These are phyloP conservation scores for Cucurbitaria berberidis DNA, from an alignment of 2,329 filamentous ascomycete genomes.

Conservation along the genomic window DNA sequence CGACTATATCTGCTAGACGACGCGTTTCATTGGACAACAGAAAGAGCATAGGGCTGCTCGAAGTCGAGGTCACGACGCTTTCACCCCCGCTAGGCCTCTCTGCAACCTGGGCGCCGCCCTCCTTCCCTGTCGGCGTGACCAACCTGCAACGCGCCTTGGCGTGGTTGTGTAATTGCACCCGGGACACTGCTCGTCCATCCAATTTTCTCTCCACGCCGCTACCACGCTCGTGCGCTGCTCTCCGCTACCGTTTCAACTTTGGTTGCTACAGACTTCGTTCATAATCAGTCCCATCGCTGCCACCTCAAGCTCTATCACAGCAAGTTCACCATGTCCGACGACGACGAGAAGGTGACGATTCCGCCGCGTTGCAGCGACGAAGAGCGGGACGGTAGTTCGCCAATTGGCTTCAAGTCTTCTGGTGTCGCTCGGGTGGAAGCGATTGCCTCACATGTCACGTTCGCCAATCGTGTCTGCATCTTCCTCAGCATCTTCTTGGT, in stretches of 20 bases:
- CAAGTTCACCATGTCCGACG: background rate
- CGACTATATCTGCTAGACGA: background rate
- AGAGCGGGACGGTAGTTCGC: background rate
- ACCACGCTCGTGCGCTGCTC: too few species aligned
- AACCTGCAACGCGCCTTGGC: too few species aligned
- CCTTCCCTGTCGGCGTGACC: background rate
- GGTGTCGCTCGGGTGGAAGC: conserved; percentile 66
- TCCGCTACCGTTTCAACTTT: too few species aligned
- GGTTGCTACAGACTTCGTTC: too few species aligned
- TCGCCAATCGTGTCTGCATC: conserved; percentile 60
- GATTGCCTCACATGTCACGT: conserved; percentile 60
- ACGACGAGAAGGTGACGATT: background rate
- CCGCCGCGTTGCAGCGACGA: background rate
- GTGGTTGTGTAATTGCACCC: too few species aligned
- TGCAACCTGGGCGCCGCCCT: background rate
- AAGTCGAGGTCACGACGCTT: background rate
- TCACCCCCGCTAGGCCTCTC: background rate
- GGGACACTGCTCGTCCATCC: too few species aligned
- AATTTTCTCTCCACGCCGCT: too few species aligned
- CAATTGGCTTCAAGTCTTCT: conserved; percentile 48
- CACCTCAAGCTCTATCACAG: background rate
- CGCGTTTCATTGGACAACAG: background rate
- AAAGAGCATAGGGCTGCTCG: background rate
- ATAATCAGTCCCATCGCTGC: background rate
- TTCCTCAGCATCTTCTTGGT: conserved; percentile 68